Conservation (phyloP, 139 green algal genomes). For the Limnomonas spitsbergensis region DNA sequence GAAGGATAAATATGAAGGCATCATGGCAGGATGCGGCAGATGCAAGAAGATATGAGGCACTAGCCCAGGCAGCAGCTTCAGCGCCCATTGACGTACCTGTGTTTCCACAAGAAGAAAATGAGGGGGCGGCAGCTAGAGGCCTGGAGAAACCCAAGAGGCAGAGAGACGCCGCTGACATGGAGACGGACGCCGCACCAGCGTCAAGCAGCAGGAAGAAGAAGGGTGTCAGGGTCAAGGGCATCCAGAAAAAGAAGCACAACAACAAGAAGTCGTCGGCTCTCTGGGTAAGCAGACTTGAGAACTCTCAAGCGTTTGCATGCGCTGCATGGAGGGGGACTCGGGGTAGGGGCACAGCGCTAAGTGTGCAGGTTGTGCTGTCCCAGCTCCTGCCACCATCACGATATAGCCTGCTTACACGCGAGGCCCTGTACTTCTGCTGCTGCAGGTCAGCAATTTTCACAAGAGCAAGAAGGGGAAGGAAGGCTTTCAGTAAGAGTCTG, state of each 20-base stretch:
- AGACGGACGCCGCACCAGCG: background rate
- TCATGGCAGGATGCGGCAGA: slow-evolving; percentile 5
- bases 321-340: no score
- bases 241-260: slow-evolving; percentile 12
- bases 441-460: background rate
- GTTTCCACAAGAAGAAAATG: no score
- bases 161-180: background rate
- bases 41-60: background rate
- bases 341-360: no score
- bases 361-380: no score
- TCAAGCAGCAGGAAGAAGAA: background rate
- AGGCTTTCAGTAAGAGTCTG: background rate
- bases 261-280: slow-evolving; percentile 5
- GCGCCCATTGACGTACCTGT: no score
- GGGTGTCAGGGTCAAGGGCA: background rate
- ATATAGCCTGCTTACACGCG: no score
- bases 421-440: no score
- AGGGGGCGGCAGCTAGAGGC: no score
- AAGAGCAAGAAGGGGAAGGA: slow-evolving; percentile 4
- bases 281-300: background rate
- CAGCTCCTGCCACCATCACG: no score
- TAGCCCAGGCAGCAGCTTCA: background rate
- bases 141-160: no score
- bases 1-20: background rate
- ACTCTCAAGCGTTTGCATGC: background rate